Percentiles rank a stretch among this genome's conserved stretches.
Evolutionary conservation across 2,329 filamentous ascomycete genomes (phyloP).

Genomic region (Epichloe brachyelytri): DNA sequence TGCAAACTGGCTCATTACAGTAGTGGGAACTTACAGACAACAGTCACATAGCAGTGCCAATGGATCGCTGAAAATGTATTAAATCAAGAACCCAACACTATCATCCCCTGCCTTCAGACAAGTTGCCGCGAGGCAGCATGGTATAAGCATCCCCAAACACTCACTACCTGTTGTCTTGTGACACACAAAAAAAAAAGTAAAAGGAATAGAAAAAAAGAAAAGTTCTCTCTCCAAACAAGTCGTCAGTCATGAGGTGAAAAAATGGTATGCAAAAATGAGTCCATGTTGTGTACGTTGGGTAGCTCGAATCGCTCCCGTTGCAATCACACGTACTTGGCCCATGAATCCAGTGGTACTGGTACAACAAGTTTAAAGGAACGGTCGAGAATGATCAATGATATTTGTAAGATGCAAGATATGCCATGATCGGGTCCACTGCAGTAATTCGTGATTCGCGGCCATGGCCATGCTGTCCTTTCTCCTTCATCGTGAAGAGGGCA

Average conservation of each 20-base stretch:
- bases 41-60: background rate
- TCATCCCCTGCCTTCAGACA: constrained; percentile 14
- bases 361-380: background rate
- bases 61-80: background rate
- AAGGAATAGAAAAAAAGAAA: background rate
- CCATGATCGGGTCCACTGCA: background rate
- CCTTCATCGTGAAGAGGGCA: background rate
- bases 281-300: background rate
- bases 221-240: constrained; percentile 2
- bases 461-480: background rate
- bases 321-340: background rate
- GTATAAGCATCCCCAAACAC: constrained; percentile 16
- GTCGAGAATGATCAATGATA: background rate
- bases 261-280: constrained; percentile 4
- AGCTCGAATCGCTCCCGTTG: background rate
- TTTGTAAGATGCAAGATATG: background rate
- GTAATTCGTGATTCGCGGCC: too few relatives aligned
- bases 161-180: background rate
- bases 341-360: background rate
- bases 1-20: too few relatives aligned
- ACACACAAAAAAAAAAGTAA: background rate
- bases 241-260: constrained; percentile 9
- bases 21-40: too few relatives aligned
- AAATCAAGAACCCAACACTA: constrained; percentile 8
- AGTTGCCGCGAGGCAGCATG: constrained; percentile 37